These are phyloP conservation scores for Ascochyta viciae-villosae DNA, from an alignment of 2,329 filamentous ascomycete genomes.

Conservation along the genomic window DNA sequence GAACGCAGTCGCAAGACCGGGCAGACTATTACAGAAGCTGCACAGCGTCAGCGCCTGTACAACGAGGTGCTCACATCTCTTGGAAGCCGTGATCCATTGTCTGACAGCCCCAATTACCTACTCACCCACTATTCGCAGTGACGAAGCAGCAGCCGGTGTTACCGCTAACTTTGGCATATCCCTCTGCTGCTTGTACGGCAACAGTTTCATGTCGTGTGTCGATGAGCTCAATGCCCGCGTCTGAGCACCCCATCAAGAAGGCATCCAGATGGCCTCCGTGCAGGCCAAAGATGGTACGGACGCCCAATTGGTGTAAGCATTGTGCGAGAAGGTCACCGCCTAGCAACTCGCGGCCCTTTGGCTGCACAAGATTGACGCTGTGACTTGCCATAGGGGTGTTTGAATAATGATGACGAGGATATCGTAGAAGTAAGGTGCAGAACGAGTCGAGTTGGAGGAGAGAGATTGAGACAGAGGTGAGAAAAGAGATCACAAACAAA, in stretches of 20 bases:
- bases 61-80: no score
- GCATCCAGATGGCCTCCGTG: constrained; percentile 59
- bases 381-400: constrained; percentile 4
- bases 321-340: constrained; percentile 58
- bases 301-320: constrained; percentile 51
- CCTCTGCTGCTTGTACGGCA: constrained; percentile 57
- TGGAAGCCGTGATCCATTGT: no score
- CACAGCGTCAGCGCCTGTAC: not conserved
- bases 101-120: not conserved
- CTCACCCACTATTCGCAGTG: constrained; percentile 58
- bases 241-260: constrained; percentile 55
- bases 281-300: constrained; percentile 55
- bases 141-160: constrained; percentile 57
- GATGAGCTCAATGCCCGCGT: constrained; percentile 52
- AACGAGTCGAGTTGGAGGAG: no score
- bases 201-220: constrained; percentile 58
- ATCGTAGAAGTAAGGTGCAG: no score
- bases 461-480: no score
- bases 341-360: constrained; percentile 50
- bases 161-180: constrained; percentile 54
- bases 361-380: constrained; percentile 37
- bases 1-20: constrained; percentile 56
- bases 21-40: constrained; percentile 56
- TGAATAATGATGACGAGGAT: not conserved
- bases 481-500: not conserved